phyloP scores from a whole-genome alignment of 345 rosid species.

The Arabis hirsuta region DNA sequence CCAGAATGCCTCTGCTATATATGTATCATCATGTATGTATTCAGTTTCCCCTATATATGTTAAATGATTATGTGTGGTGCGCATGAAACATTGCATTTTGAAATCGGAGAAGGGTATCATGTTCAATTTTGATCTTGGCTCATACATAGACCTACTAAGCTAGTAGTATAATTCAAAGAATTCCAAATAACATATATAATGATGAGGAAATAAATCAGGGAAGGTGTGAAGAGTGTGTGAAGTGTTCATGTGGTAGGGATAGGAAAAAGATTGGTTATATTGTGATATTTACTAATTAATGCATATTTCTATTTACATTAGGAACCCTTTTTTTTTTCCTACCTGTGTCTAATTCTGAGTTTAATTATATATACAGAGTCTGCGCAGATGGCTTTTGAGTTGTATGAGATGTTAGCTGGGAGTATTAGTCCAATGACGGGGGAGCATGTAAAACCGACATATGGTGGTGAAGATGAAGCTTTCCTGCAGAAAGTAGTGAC shows the following conservation, averaged over 20 bases:
- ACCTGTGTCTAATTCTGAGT: conserved; percentile 30
- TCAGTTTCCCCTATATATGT: not conserved
- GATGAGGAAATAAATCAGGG: not conserved
- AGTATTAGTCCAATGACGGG: conserved; percentile 68
- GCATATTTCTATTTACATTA: not conserved
- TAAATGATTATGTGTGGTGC: not conserved
- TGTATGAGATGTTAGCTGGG: conserved; percentile 74
- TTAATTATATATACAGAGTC: conserved; percentile 38
- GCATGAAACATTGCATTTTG: not conserved
- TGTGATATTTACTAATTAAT: not conserved
- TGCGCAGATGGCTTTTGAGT: conserved; percentile 46
- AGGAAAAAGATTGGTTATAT: not conserved
- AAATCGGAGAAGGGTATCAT: not conserved
- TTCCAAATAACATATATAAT: not conserved
- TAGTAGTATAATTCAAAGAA: not conserved
- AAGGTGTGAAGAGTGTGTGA: conserved; percentile 10
- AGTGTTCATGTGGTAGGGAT: not conserved
- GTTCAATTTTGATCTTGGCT: conserved; percentile 2
- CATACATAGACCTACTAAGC: not conserved
- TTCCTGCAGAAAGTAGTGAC: conserved; percentile 69
- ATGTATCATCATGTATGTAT: conserved; percentile 81
- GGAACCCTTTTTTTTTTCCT: not conserved
- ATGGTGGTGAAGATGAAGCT: conserved; percentile 72
- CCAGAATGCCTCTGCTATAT: conserved; percentile 90
- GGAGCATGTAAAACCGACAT: conserved; percentile 65